phyloP scores from a whole-genome alignment of 2,329 filamentous ascomycete species.

The Microsporum canis region DNA sequence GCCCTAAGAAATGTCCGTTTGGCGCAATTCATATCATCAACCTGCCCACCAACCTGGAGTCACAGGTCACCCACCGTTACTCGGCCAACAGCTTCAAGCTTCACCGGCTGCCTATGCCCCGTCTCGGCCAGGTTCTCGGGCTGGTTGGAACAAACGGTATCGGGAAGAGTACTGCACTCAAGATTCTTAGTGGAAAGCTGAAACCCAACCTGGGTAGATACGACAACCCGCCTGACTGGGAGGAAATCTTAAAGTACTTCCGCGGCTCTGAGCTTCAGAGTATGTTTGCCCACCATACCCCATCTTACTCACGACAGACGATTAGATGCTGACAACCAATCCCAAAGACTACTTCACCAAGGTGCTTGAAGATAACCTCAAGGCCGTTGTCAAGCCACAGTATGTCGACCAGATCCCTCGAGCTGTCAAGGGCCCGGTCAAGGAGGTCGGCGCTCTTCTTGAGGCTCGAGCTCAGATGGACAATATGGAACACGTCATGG shows the following conservation, averaged over 20 bases:
- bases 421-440: constrained; percentile 71
- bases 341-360: constrained; percentile 89
- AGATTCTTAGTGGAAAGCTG: constrained; percentile 95
- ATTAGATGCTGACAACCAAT: constrained; percentile 14
- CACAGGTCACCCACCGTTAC: constrained; percentile 95
- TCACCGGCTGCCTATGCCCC: constrained; percentile 88
- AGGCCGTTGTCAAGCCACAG: constrained; percentile 97
- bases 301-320: neutral
- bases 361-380: constrained; percentile 89
- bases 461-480: constrained; percentile 63
- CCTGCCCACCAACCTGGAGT: constrained; percentile 96
- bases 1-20: constrained; percentile 98
- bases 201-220: constrained; percentile 95
- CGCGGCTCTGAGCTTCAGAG: constrained; percentile 94
- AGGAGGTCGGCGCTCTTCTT: constrained; percentile 68
- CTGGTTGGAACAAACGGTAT: constrained; percentile 99
- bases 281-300: constrained; percentile 35
- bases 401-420: constrained; percentile 97
- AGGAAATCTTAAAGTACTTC: constrained; percentile 97
- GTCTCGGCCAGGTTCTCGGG: constrained; percentile 88
- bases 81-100: constrained; percentile 99
- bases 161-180: constrained; percentile 98
- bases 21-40: constrained; percentile 99
- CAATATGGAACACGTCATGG: constrained; percentile 70
- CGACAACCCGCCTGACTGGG: constrained; percentile 97